Percentiles rank a stretch among this genome's conserved stretches.
Evolutionary conservation across 306 rosid genomes (phyloP).

Genomic region (Cucurbita argyrosperma): DNA sequence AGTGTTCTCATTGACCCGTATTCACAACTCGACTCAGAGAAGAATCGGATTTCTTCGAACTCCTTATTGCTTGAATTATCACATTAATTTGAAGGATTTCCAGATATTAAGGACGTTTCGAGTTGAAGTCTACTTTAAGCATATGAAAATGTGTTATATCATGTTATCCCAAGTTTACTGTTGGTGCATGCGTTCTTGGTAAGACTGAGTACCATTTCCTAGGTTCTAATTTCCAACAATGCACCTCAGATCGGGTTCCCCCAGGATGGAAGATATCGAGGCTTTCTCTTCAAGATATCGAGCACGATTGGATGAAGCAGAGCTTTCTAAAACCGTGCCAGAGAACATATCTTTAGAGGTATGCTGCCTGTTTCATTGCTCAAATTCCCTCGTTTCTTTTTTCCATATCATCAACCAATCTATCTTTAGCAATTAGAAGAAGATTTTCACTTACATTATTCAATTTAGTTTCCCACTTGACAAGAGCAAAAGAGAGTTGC

Average conservation of each 20-base stretch:
- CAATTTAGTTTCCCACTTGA: not conserved
- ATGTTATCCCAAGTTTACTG: not conserved
- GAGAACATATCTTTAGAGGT: constrained; percentile 79
- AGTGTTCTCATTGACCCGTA: not conserved
- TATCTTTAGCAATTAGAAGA: not conserved
- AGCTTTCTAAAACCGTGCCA: constrained; percentile 60
- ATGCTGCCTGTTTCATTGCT: constrained; percentile 3
- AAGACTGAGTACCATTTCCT: not conserved
- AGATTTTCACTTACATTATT: not conserved
- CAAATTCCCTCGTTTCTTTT: not conserved
- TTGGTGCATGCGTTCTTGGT: not conserved
- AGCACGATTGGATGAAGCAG: constrained; percentile 68
- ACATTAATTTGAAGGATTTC: not conserved
- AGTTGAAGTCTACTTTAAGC: not conserved
- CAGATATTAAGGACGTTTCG: not conserved
- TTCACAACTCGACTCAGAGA: not conserved
- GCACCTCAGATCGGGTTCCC: constrained; percentile 76
- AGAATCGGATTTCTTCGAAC: not conserved
- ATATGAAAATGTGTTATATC: not conserved
- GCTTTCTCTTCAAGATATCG: constrained; percentile 61
- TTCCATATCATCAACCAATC: not conserved
- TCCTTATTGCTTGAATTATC: not conserved
- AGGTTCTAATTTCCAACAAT: constrained; percentile 8
- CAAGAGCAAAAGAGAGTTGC: not conserved
- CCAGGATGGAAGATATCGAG: constrained; percentile 72